Conservation (phyloP, 345 rosid species). For the Arabidopsis suecica region DNA sequence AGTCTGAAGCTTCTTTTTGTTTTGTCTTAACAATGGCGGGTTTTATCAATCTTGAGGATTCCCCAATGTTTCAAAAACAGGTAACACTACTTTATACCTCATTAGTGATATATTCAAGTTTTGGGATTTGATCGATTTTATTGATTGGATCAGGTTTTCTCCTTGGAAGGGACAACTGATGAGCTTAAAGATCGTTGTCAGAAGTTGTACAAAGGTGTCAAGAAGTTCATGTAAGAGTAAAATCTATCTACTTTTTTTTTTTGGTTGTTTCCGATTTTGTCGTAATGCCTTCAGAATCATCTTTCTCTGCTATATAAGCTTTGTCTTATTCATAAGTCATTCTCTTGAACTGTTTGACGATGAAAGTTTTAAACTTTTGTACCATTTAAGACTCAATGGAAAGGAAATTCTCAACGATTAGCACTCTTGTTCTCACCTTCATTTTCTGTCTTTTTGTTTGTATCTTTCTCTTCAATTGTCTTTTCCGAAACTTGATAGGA, state of each 20-base stretch:
- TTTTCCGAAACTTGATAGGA: neutral
- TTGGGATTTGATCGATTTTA: conserved; percentile 9
- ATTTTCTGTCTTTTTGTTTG: neutral
- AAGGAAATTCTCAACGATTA: neutral
- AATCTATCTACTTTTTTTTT: neutral
- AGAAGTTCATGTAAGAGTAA: conserved; percentile 63
- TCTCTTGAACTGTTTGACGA: conserved; percentile 28
- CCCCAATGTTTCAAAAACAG: conserved; percentile 79
- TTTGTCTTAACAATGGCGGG: conserved; percentile 51
- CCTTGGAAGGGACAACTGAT: conserved; percentile 63
- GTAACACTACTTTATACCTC: conserved; percentile 32
- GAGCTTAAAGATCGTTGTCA: conserved; percentile 84
- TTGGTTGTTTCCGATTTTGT: conserved; percentile 26
- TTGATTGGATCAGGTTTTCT: conserved; percentile 52
- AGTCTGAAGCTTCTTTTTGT: conserved; percentile 23
- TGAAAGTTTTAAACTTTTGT: neutral
- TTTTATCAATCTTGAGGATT: conserved; percentile 71
- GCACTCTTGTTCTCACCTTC: neutral
- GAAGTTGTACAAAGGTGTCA: conserved; percentile 64
- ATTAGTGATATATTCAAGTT: neutral
- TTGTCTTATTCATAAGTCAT: conserved; percentile 8
- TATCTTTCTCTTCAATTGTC: neutral
- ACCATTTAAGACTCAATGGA: conserved; percentile 6
- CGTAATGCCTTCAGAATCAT: conserved; percentile 14
- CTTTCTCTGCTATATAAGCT: neutral